Evolutionary conservation across 345 rosid species (phyloP).

Genomic region (Brassica incana): DNA sequence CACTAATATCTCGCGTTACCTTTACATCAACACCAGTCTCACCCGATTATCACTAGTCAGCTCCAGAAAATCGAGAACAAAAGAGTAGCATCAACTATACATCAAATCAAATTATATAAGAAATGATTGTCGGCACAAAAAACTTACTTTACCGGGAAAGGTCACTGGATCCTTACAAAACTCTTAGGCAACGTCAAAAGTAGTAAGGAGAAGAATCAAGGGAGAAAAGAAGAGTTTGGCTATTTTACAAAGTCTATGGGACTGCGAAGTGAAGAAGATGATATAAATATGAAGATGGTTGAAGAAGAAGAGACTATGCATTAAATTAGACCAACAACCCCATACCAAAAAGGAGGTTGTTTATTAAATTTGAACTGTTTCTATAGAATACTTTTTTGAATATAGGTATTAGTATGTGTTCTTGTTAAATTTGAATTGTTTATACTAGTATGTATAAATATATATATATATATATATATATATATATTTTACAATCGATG

Average conservation of each 20-base stretch:
- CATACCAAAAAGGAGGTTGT: conserved; percentile 57
- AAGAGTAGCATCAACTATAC: background rate
- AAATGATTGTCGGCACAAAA: background rate
- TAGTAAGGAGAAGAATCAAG: background rate
- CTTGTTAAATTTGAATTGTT: conserved; percentile 48
- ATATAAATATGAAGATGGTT: conserved; percentile 41
- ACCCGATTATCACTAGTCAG: background rate
- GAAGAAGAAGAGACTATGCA: conserved; percentile 45
- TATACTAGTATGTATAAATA: background rate
- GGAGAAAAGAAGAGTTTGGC: background rate
- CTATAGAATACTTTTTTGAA: background rate
- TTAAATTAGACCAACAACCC: conserved; percentile 81
- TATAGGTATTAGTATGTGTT: background rate
- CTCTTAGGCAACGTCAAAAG: background rate
- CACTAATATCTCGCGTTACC: conserved; percentile 70
- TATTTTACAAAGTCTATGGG: conserved; percentile 6
- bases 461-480: background rate
- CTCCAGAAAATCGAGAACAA: conserved; percentile 4
- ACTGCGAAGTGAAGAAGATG: conserved; percentile 33
- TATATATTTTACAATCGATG: background rate
- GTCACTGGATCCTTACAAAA: background rate
- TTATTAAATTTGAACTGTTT: conserved; percentile 51
- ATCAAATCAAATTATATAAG: background rate
- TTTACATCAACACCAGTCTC: background rate
- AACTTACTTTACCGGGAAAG: background rate